Evolutionary conservation across 805 yeast genomes (phyloP), one percentile per base, ranked within the genome.

Genomic region (Hanseniaspora lindneri): DNA sequence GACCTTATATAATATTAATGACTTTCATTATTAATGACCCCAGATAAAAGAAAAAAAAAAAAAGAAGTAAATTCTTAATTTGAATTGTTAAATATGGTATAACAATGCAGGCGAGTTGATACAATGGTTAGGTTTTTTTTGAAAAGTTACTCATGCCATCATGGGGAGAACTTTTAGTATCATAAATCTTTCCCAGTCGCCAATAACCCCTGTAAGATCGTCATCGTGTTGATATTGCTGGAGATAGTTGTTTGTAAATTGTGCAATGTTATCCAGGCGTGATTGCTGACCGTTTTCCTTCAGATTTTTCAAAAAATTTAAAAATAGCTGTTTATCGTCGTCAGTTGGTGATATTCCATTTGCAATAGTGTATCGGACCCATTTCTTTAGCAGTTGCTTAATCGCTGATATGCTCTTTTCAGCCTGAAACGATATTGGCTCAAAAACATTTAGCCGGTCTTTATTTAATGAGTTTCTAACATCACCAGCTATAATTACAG

Each of bases 291-390:
- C 29, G 14, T n/a, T n/a, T 3, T 4, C 25, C 21, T 24, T 36
- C 10, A 71, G 52, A 11, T 54, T 54, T 5, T 52, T 42, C 32
- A 72, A 47, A 54, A 64, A 73, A 11, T 51, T 54, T 28, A 60
- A 59, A 37, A 73, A 69, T 20, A 67, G 49, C 11, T 52, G 54
- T 1, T 68, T 53, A 51, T 74, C 78, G 28, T 62, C 67, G 6
- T 44, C 52, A 50, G 66, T 68, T 2, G 76, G 76, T 5, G 23
- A 13, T 11, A 24, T 24, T 0, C 70, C 69, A 19, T 54, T 57
- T 0, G 49, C 48, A 2, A 59, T 52, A 1, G 70, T 64, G n/a
- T 54, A 54, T 7, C 51, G 53, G 1, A 71, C 55, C 77, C 77
- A 72, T 2, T 54, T 42, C 7, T 54, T 55, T n/a, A 70, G 40